Base-by-base conservation (phyloP, 73 alveolate genomes). In the Symbiodinium natans region DNA sequence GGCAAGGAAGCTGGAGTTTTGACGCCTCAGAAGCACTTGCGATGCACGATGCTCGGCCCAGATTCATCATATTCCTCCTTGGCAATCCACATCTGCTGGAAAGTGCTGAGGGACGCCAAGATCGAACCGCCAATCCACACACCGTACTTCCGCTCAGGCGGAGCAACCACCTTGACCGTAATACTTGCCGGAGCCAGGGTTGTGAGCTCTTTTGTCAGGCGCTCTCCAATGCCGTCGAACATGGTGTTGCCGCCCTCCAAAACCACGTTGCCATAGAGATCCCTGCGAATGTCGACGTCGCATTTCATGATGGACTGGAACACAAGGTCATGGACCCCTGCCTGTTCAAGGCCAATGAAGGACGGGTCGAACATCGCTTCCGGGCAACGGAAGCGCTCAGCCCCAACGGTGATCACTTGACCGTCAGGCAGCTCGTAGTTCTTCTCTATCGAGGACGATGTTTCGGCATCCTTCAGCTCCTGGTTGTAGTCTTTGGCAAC, bases 21-120 rank as follows among this genome's bases (percentile, higher is more conserved):
- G n/a, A n/a, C n/a, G n/a, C n/a, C n/a, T n/a, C n/a, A 99, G 99
- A 99, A 99, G 98, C 99, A 99, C 98, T 99, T 99, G 86, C 99
- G 99, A 99, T 99, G 99, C 71, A 99, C 99, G 74, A 99, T 99
- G 52, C 99, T 77, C 43, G 99, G 98, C 83, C 99, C 99, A 46
- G 99, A 99, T 95, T 99, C 99, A 89, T 99, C 99, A 99, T 99
- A 99, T 95, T 99, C 99, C 19, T 99, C 99, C 93, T 99, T n/a
- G 31, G 36, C 27, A 71, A 41, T n/a, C n/a, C n/a, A n/a, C n/a
- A n/a, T n/a, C n/a, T n/a, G n/a, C n/a, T n/a, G n/a, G n/a, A n/a
- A n/a, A n/a, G n/a, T n/a, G n/a, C n/a, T n/a, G n/a, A n/a, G n/a
- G n/a, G n/a, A n/a, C n/a, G n/a, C n/a, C n/a, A n/a, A n/a, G n/a